Conservation (phyloP, 176 grass and related monocot genomes). For the Triticum turgidum region DNA sequence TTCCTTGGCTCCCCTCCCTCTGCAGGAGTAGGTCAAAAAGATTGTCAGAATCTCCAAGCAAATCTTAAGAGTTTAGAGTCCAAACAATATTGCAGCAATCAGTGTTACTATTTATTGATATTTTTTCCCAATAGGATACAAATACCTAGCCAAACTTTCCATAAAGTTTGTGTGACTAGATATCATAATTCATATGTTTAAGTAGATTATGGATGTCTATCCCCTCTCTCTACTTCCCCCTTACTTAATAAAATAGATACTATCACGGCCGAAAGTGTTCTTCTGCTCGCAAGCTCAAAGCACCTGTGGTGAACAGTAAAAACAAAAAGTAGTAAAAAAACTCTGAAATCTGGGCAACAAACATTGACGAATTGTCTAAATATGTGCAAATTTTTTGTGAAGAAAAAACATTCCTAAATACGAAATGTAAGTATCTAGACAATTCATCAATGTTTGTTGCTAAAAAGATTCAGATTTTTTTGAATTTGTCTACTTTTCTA, state of each 20-base stretch:
- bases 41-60: neutral
- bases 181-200: neutral
- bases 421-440: too few species aligned
- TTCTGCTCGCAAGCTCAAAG: too few species aligned
- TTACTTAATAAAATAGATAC: too few species aligned
- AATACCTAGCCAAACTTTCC: neutral
- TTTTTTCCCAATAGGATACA: neutral
- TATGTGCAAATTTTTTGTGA: neutral
- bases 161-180: neutral
- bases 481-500: neutral
- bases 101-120: neutral
- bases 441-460: too few species aligned
- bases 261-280: too few species aligned
- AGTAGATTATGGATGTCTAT: neutral
- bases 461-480: too few species aligned
- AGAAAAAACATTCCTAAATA: neutral
- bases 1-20: conserved; percentile 65
- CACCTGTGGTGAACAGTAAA: too few species aligned
- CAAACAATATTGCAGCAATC: too few species aligned
- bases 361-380: too few species aligned
- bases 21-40: neutral
- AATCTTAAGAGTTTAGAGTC: neutral
- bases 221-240: too few species aligned
- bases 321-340: too few species aligned
- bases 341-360: too few species aligned